Evolutionary conservation across 2,329 filamentous ascomycete genomes (phyloP).

Genomic region (Chaetothyriales sp.): DNA sequence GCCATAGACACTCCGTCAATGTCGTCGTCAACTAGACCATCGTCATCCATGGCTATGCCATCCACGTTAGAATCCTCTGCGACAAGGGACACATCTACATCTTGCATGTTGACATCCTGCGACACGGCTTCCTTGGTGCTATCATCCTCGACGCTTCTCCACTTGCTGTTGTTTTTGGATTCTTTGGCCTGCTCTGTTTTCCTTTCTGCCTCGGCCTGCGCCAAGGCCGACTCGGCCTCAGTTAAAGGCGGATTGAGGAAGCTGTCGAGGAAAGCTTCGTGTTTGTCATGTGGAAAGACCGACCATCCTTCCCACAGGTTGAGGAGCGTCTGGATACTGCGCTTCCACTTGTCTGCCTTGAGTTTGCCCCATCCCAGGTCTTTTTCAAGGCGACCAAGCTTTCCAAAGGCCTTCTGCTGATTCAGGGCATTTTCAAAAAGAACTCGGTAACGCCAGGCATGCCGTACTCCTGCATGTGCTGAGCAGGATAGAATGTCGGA

Average conservation of each 20-base stretch:
- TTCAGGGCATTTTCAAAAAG: constrained; percentile 63
- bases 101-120: constrained; percentile 22
- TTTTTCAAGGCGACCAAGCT: constrained; percentile 59
- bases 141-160: constrained; percentile 16
- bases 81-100: constrained; percentile 24
- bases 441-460: constrained; percentile 75
- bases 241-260: constrained; percentile 59
- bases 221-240: constrained; percentile 26
- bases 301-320: constrained; percentile 54
- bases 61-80: constrained; percentile 22
- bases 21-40: constrained; percentile 37
- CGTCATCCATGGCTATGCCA: constrained; percentile 22
- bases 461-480: constrained; percentile 59
- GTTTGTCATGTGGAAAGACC: constrained; percentile 58
- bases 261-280: constrained; percentile 54
- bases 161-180: constrained; percentile 2
- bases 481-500: constrained; percentile 70
- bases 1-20: constrained; percentile 31
- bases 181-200: constrained; percentile 16
- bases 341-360: constrained; percentile 71
- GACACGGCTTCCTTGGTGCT: constrained; percentile 6
- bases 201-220: constrained; percentile 28
- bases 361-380: constrained; percentile 66
- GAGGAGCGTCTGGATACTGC: constrained; percentile 56
- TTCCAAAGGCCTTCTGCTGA: constrained; percentile 56